Conservation (phyloP, 805 yeast species). For the Metschnikowia koreensis region DNA sequence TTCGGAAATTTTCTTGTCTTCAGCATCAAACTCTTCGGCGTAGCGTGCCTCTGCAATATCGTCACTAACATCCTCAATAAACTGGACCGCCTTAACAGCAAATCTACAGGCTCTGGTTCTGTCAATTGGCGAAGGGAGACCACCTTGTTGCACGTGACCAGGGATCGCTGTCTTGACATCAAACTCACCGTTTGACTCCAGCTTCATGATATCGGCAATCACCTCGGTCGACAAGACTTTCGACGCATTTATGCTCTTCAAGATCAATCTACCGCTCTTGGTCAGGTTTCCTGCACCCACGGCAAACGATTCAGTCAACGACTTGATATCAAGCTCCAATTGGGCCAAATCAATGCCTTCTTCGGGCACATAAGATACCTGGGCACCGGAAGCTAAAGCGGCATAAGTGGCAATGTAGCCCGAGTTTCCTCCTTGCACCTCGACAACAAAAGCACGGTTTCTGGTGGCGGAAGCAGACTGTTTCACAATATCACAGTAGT, state of each 20-base stretch:
- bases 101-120: constrained; percentile 72
- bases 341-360: constrained; percentile 58
- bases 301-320: constrained; percentile 58
- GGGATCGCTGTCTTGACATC: constrained; percentile 81
- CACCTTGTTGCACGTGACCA: constrained; percentile 87
- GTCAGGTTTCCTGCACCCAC: constrained; percentile 58
- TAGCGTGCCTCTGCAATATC: constrained; percentile 24
- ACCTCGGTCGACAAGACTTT: constrained; percentile 65
- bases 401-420: constrained; percentile 74
- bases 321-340: constrained; percentile 62
- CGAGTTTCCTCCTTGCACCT: constrained; percentile 82
- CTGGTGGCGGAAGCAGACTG: constrained; percentile 78
- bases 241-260: constrained; percentile 67
- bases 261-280: constrained; percentile 66
- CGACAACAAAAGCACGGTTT: constrained; percentile 77
- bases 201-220: constrained; percentile 67
- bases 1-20: constrained; percentile 31
- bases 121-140: constrained; percentile 73
- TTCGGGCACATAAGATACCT: constrained; percentile 76
- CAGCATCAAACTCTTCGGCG: constrained; percentile 31
- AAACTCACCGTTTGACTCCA: constrained; percentile 61
- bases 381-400: constrained; percentile 69
- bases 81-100: constrained; percentile 67
- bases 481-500: constrained; percentile 75
- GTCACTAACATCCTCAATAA: constrained; percentile 49